Base-by-base conservation (phyloP, 1,284 basidiomycete genomes). In the Cerrena zonata region DNA sequence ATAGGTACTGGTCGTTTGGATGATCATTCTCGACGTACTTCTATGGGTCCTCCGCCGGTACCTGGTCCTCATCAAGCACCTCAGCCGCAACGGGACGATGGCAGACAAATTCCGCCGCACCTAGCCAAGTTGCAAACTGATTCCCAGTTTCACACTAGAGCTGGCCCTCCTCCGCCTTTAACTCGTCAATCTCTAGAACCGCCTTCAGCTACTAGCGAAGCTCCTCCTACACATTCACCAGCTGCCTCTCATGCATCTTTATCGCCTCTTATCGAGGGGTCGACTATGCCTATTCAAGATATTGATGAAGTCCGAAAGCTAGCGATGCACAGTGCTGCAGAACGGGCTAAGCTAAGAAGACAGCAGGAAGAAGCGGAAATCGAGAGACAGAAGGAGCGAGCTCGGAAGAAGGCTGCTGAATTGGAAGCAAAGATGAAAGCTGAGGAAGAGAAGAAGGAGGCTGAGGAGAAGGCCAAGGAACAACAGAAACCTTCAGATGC, bases 311-410 rank as follows among this genome's bases (percentile, higher is more conserved):
- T 77, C 7, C 82, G 89, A 57, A 89, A 89, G 58, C 83, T 84
- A 39, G 79, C 91, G 45, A 95, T 97, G 93, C 91, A 93, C 56
- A 80, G 73, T 50, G 91, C 91, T 2, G 94, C 93, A 2, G 92
- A 91, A 59, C 80, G 92, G 47, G 94, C 94, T 1, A 85, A 84
- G 60, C 72, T 82, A 52, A 73, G 89, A 51, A 72, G 92, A 44
- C 80, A 91, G 62, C 81, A 88, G 44, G 94, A 95, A 61, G 94
- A 97, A 64, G 84, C 84, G 54, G 89, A 92, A 58, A 76, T 93
- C 12, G 84, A 90, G 62, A 86, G 82, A 36, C 87, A 89, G 57
- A 83, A 82, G 53, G 92, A 94, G 61, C 75, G 94, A 21, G 94
- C 94, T 2, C 78, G 82, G 54, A 79, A 75, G 67, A 96, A 96